Evolutionary conservation across 2,329 filamentous ascomycete genomes (phyloP).

Genomic region (Hypoxylon sp.): DNA sequence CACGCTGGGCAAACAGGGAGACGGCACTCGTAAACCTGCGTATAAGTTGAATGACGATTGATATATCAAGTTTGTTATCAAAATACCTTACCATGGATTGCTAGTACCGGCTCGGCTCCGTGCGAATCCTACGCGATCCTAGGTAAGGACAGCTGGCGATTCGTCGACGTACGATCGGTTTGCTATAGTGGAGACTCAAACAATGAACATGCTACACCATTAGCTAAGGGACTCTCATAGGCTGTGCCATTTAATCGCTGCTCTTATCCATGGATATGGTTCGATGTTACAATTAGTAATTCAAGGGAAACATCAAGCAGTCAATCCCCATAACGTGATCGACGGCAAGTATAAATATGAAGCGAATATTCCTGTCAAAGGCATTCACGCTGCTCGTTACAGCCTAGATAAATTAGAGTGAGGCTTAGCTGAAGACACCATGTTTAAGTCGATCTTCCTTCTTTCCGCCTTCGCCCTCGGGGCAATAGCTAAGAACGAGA

Average conservation of each 20-base stretch:
- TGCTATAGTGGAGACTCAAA: constrained; percentile 5
- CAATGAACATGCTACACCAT: constrained; percentile 10
- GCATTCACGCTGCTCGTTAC: not conserved
- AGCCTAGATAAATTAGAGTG: not conserved
- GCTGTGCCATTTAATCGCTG: constrained; percentile 5
- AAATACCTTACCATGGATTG: not conserved
- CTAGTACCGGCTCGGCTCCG: not conserved
- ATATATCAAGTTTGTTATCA: not conserved
- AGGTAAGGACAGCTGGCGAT: not conserved
- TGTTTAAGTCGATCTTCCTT: constrained; percentile 24
- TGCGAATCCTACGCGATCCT: constrained; percentile 18
- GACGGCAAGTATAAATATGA: not conserved
- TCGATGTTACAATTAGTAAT: constrained; percentile 15
- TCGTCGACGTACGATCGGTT: constrained; percentile 27
- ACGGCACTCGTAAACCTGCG: not conserved
- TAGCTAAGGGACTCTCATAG: constrained; percentile 7
- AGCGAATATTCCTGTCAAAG: not conserved
- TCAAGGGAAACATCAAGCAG: not conserved
- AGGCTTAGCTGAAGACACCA: constrained; percentile 5
- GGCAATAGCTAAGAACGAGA: constrained; percentile 32
- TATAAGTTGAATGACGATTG: not conserved
- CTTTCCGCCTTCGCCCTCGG: constrained; percentile 25
- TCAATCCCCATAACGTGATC: not conserved
- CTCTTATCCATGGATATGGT: constrained; percentile 9
- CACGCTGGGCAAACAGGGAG: no score